Percentiles rank a stretch among this genome's conserved stretches.
Conservation (phyloP, 441 rosid species). For the Populus hybrid region DNA sequence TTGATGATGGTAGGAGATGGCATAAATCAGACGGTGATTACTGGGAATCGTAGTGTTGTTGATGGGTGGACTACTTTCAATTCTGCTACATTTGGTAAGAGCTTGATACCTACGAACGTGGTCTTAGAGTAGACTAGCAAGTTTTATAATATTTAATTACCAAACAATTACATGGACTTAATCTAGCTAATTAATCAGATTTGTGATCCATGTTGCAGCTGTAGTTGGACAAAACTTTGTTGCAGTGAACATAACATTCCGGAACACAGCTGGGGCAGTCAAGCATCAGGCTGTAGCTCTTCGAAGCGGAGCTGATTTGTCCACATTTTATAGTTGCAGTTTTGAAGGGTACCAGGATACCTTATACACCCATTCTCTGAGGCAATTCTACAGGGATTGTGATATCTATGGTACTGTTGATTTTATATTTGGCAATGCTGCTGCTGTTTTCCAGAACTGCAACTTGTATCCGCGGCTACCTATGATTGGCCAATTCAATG, state of each 20-base stretch:
- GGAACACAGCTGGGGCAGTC: conserved; percentile 57
- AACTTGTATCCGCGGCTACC: conserved; percentile 53
- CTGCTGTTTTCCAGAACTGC: conserved; percentile 55
- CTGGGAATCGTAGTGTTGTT: conserved; percentile 75
- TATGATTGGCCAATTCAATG: conserved; percentile 53
- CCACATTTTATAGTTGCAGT: conserved; percentile 59
- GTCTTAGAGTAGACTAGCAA: background rate
- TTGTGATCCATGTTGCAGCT: conserved; percentile 27
- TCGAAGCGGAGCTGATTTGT: conserved; percentile 53
- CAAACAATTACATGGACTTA: background rate
- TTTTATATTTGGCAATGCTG: conserved; percentile 70
- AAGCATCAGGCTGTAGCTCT: conserved; percentile 64
- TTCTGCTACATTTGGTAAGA: conserved; percentile 81
- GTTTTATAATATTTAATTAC: no score
- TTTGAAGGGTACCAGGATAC: conserved; percentile 64
- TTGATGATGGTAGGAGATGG: conserved; percentile 95
- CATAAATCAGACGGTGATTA: conserved; percentile 75
- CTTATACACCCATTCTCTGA: conserved; percentile 45
- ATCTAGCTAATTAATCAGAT: background rate
- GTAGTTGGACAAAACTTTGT: conserved; percentile 51
- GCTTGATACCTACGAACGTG: background rate
- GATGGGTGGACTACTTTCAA: conserved; percentile 94
- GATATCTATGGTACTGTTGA: conserved; percentile 62
- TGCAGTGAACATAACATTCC: conserved; percentile 45
- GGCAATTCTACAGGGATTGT: conserved; percentile 61